phyloP scores from a whole-genome alignment of 495 filamentous ascomycete species.

The Xylaria grammica region DNA sequence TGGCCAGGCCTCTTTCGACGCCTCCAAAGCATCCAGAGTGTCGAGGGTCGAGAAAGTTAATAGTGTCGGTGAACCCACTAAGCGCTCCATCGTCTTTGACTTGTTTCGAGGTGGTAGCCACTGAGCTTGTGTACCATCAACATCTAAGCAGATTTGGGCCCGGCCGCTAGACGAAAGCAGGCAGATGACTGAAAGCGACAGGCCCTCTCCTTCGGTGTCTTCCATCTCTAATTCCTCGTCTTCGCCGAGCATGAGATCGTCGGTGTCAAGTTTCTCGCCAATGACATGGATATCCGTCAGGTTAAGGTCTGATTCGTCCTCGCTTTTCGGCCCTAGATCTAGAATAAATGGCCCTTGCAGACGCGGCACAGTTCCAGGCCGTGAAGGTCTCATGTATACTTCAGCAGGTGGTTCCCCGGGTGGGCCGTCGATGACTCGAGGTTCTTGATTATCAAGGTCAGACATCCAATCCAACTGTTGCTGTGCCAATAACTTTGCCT shows the following conservation, averaged over 20 bases:
- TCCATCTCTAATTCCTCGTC: conserved; percentile 59
- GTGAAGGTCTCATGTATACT: conserved; percentile 70
- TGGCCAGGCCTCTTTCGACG: conserved; percentile 65
- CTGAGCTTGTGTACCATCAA: conserved; percentile 79
- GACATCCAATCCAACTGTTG: conserved; percentile 83
- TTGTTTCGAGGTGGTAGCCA: conserved; percentile 73
- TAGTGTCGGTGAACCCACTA: conserved; percentile 41
- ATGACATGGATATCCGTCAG: conserved; percentile 61
- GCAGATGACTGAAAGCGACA: conserved; percentile 76
- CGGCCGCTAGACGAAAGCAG: conserved; percentile 74
- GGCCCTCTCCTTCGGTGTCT: conserved; percentile 62
- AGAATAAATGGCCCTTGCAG: conserved; percentile 87
- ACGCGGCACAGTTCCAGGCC: conserved; percentile 74
- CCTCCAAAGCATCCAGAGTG: conserved; percentile 58
- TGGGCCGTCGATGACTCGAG: conserved; percentile 52
- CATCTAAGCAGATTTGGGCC: conserved; percentile 77
- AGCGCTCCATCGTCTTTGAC: conserved; percentile 45
- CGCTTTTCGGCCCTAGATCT: conserved; percentile 63
- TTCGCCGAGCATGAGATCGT: conserved; percentile 67
- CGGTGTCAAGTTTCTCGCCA: conserved; percentile 58
- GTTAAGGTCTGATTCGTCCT: conserved; percentile 70
- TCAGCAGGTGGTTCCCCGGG: conserved; percentile 52
- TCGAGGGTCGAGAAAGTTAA: conserved; percentile 65
- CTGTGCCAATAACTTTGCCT: conserved; percentile 64
- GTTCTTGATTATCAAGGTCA: conserved; percentile 80